Evolutionary conservation across 208 protist genomes (phyloP).

Genomic region (Angomonas desouzai): DNA sequence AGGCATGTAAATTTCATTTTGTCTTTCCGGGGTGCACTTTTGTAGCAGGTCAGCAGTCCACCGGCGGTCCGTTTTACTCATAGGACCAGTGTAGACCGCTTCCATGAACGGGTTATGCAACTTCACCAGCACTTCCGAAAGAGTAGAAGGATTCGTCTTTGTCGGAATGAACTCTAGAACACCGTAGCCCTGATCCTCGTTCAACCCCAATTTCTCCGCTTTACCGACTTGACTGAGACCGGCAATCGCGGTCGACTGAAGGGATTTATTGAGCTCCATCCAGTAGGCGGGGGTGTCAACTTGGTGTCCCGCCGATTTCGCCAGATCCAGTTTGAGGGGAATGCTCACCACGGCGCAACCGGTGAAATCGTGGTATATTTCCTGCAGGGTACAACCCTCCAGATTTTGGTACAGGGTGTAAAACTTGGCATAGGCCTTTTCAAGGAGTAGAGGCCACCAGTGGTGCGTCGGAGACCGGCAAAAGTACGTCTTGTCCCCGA

Average conservation of each 20-base stretch:
- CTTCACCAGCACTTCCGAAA: slow-evolving; percentile 49
- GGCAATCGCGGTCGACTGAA: slow-evolving; percentile 28
- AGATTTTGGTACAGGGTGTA: slow-evolving; percentile 60
- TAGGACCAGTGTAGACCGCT: slow-evolving; percentile 47
- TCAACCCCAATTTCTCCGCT: slow-evolving; percentile 29
- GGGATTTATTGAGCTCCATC: slow-evolving; percentile 32
- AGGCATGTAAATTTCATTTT: slow-evolving; percentile 52
- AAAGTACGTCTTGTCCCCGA: slow-evolving; percentile 43
- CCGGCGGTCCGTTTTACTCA: slow-evolving; percentile 34
- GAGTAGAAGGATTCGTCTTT: slow-evolving; percentile 17
- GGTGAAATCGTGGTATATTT: slow-evolving; percentile 60
- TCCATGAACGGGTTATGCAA: slow-evolving; percentile 54
- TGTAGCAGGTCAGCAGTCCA: slow-evolving; percentile 36
- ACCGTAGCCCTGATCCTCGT: slow-evolving; percentile 43
- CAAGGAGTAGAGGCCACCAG: slow-evolving; percentile 70
- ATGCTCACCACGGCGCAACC: slow-evolving; percentile 44
- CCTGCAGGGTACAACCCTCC: slow-evolving; percentile 46
- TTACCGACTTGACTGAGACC: slow-evolving; percentile 19
- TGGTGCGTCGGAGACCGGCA: slow-evolving; percentile 50
- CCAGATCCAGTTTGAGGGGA: slow-evolving; percentile 19
- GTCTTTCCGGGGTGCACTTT: slow-evolving; percentile 14
- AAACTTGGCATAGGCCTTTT: slow-evolving; percentile 84
- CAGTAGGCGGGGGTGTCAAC: slow-evolving; percentile 45
- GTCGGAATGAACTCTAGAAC: slow-evolving; percentile 38
- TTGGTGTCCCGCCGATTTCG: slow-evolving; percentile 24